Conservation (phyloP, 129 eudicot species). For the Tagetes erecta region DNA sequence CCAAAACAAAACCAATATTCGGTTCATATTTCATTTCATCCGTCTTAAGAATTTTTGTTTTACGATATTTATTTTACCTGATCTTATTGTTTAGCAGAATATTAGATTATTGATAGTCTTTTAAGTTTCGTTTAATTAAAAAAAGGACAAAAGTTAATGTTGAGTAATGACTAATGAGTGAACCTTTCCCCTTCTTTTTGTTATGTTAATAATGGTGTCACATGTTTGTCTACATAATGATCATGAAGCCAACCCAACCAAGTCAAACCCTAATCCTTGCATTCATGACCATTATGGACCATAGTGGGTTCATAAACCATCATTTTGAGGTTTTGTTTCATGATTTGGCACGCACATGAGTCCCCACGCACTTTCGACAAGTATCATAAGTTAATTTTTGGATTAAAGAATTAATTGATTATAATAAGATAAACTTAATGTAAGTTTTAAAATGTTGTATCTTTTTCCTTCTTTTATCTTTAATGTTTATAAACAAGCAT, state of each 20-base stretch:
- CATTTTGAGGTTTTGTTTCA: conserved; percentile 31
- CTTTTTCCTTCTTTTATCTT: not conserved
- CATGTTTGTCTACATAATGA: conserved; percentile 38
- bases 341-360: conserved; percentile 40
- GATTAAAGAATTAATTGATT: not conserved
- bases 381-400: not conserved
- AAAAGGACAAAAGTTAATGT: conserved; percentile 26
- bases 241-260: conserved; percentile 36
- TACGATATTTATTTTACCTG: too few relatives aligned
- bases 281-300: conserved; percentile 43
- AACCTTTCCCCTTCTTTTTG: conserved; percentile 30
- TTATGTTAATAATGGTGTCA: conserved; percentile 38
- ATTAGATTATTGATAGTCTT: too few relatives aligned
- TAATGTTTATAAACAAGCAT: not conserved
- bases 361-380: conserved; percentile 23
- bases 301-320: conserved; percentile 42
- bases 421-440: not conserved
- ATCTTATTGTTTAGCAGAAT: too few relatives aligned
- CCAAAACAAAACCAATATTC: conserved; percentile 13
- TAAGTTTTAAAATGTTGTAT: not conserved
- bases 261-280: conserved; percentile 46
- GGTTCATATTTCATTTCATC: too few relatives aligned
- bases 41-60: too few relatives aligned
- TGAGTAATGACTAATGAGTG: conserved; percentile 40
- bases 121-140: too few relatives aligned